These are phyloP conservation scores for Podaxis sp. DNA, from an alignment of 768 basidiomycete species.

Conservation along the genomic window DNA sequence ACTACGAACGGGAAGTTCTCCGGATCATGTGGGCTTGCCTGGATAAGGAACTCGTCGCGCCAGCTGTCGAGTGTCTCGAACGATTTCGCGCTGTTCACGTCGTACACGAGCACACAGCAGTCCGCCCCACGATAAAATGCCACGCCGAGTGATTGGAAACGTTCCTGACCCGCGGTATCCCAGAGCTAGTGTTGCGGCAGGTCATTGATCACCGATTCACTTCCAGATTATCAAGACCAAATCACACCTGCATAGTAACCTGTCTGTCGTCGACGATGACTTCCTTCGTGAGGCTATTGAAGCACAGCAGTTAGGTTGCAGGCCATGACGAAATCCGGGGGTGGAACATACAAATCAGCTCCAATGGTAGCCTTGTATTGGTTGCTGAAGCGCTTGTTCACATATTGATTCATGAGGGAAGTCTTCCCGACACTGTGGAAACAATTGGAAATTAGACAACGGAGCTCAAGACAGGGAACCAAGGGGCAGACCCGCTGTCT, in stretches of 20 bases:
- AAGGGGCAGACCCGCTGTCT: conserved; percentile 79
- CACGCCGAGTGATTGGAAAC: conserved; percentile 98
- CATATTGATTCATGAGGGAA: conserved; percentile 99
- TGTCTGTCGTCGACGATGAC: conserved; percentile 98
- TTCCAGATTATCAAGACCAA: not conserved
- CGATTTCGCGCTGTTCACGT: conserved; percentile 97
- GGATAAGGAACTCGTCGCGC: conserved; percentile 99
- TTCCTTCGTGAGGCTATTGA: conserved; percentile 87
- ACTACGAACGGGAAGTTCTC: conserved; percentile 99
- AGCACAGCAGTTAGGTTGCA: conserved; percentile 23
- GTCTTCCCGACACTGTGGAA: conserved; percentile 90
- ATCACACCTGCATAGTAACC: conserved; percentile 93
- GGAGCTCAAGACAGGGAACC: conserved; percentile 14
- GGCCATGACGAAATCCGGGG: conserved; percentile 16
- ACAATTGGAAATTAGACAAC: conserved; percentile 18
- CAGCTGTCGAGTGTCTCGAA: conserved; percentile 99
- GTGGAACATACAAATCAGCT: conserved; percentile 81
- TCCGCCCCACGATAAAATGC: conserved; percentile 99
- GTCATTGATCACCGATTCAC: not conserved
- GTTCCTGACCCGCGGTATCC: conserved; percentile 99
- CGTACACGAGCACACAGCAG: conserved; percentile 98
- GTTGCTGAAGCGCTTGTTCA: conserved; percentile 99
- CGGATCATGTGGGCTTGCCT: conserved; percentile 97
- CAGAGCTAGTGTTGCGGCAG: conserved; percentile 62
- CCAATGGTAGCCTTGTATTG: conserved; percentile 99